Evolutionary conservation across 2,329 filamentous ascomycete genomes (phyloP).

Genomic region (Penicillium sp.): DNA sequence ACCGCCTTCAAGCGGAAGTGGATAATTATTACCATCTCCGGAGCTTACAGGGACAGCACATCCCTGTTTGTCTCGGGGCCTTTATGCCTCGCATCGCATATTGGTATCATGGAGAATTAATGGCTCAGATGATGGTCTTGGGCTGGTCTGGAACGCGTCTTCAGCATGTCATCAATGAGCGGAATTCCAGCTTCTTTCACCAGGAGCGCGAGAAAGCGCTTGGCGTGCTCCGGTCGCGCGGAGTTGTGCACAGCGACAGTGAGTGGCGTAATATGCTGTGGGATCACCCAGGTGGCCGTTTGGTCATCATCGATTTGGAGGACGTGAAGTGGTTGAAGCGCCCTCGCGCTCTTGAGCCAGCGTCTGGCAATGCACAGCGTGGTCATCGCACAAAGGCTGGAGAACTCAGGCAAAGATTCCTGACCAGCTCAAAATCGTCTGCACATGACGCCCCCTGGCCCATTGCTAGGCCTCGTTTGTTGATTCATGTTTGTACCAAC

Average conservation of each 20-base stretch:
- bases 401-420: not conserved
- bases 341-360: not conserved
- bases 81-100: conserved; percentile 20
- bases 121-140: conserved; percentile 1
- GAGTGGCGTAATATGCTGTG: conserved; percentile 24
- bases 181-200: conserved; percentile 1
- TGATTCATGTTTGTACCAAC: no score
- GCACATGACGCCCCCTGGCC: no score
- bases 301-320: conserved; percentile 26
- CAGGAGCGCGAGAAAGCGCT: conserved; percentile 12
- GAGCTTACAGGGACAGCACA: conserved; percentile 20
- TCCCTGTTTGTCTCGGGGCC: conserved; percentile 24
- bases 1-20: conserved; percentile 19
- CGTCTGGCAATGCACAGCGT: not conserved
- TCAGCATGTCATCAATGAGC: conserved; percentile 1
- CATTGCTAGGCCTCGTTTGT: no score
- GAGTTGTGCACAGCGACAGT: conserved; percentile 16
- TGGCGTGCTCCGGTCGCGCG: conserved; percentile 6
- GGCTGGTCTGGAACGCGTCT: conserved; percentile 2
- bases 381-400: not conserved
- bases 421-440: not conserved
- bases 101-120: conserved; percentile 22
- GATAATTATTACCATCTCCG: conserved; percentile 22
- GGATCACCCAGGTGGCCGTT: conserved; percentile 9
- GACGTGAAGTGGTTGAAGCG: conserved; percentile 15